Evolutionary conservation across 306 rosid species (phyloP).

Genomic region (Cicer chorassanicum): DNA sequence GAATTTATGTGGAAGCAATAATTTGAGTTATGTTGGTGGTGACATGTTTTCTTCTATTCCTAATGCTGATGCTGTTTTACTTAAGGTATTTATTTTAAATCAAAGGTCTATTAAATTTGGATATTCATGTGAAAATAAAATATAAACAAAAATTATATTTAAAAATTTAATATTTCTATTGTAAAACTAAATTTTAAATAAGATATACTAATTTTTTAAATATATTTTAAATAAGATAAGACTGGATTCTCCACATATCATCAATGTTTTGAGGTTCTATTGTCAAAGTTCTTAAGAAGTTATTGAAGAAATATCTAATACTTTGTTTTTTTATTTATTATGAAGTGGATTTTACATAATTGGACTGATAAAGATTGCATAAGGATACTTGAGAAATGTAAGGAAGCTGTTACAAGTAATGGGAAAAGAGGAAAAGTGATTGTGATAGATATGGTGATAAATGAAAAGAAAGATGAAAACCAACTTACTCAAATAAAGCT

Average conservation of each 20-base stretch:
- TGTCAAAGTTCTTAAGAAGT: neutral
- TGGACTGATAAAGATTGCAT: constrained; percentile 49
- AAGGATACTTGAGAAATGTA: constrained; percentile 49
- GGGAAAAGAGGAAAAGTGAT: constrained; percentile 49
- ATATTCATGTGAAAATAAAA: no score
- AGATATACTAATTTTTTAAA: no score
- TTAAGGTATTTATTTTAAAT: constrained; percentile 29
- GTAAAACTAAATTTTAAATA: no score
- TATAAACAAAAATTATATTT: no score
- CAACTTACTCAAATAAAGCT: constrained; percentile 44
- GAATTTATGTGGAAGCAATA: neutral
- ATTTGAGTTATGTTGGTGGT: constrained; percentile 38
- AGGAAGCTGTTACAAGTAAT: constrained; percentile 45
- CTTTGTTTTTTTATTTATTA: neutral
- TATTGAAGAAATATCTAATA: neutral
- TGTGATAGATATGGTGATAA: constrained; percentile 54
- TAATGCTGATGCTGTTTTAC: constrained; percentile 31
- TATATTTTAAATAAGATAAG: no score
- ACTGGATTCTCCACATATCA: no score
- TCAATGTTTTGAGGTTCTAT: no score
- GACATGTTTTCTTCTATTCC: constrained; percentile 41
- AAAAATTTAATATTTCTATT: no score
- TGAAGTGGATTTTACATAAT: constrained; percentile 44
- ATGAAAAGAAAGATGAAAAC: constrained; percentile 33
- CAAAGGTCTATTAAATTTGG: no score